phyloP scores from a whole-genome alignment of 148 eudicot species.

The Rhododendron kiyosumense region DNA sequence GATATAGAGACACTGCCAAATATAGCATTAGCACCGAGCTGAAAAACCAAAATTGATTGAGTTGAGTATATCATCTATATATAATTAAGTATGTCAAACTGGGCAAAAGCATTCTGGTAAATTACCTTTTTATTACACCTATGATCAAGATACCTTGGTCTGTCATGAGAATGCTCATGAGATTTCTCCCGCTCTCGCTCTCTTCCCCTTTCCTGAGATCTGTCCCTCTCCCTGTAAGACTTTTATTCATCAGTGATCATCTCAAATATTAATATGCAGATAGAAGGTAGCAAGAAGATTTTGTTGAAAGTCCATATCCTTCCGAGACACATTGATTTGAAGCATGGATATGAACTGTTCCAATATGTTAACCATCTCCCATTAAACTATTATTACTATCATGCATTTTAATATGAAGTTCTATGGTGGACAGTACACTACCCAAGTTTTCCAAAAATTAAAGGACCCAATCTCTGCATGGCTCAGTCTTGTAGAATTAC shows the following conservation, averaged over 20 bases:
- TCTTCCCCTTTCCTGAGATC: constrained; percentile 82
- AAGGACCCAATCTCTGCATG: not conserved
- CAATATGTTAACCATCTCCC: not conserved
- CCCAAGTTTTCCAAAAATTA: not conserved
- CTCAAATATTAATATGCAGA: not conserved
- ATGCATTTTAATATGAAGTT: not conserved
- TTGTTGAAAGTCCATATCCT: not conserved
- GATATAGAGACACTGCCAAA: too few relatives aligned
- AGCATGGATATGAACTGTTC: not conserved
- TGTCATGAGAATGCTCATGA: constrained; percentile 79
- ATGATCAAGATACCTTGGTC: constrained; percentile 80
- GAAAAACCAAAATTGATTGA: too few relatives aligned
- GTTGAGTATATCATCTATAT: too few relatives aligned
- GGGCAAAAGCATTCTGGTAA: too few relatives aligned
- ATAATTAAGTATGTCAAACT: too few relatives aligned
- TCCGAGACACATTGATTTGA: not conserved
- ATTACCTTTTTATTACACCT: constrained; percentile 3
- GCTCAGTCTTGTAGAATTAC: not conserved
- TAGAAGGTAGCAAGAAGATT: not conserved
- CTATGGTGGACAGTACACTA: not conserved
- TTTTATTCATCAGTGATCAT: constrained; percentile 11
- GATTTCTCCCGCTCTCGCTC: constrained; percentile 71
- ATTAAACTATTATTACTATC: not conserved
- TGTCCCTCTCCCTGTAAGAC: constrained; percentile 73
- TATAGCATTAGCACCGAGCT: too few relatives aligned